Conservation (phyloP, 805 yeast species). For the Candida adriatica region DNA sequence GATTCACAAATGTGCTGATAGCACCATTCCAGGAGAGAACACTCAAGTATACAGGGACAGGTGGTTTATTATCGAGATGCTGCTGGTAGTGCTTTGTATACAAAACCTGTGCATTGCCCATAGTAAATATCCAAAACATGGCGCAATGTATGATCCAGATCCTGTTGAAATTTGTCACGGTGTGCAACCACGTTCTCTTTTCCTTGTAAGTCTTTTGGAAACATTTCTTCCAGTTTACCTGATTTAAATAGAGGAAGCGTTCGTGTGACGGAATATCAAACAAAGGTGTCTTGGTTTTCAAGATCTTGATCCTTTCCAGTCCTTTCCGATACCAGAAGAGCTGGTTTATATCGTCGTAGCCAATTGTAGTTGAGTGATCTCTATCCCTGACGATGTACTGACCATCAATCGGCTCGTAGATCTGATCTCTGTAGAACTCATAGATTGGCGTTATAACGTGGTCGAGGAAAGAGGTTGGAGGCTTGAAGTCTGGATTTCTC, state of each 20-base stretch:
- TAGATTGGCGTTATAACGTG: slow-evolving; percentile 73
- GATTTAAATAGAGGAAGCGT: slow-evolving; percentile 47
- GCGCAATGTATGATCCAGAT: slow-evolving; percentile 74
- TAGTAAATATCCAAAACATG: slow-evolving; percentile 71
- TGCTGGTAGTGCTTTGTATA: slow-evolving; percentile 55
- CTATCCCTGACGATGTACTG: slow-evolving; percentile 41
- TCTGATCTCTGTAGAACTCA: slow-evolving; percentile 48
- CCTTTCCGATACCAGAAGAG: slow-evolving; percentile 79
- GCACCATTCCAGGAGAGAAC: slow-evolving; percentile 65
- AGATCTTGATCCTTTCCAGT: slow-evolving; percentile 45
- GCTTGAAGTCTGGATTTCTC: slow-evolving; percentile 25
- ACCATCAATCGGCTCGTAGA: slow-evolving; percentile 39
- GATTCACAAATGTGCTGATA: slow-evolving; percentile 48
- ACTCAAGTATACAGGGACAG: slow-evolving; percentile 45
- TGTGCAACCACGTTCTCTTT: slow-evolving; percentile 71
- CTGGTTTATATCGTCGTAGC: slow-evolving; percentile 89
- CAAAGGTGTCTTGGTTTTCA: slow-evolving; percentile 29
- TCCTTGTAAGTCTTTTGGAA: slow-evolving; percentile 74
- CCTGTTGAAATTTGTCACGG: slow-evolving; percentile 65
- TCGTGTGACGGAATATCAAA: slow-evolving; percentile 39
- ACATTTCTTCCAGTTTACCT: slow-evolving; percentile 59
- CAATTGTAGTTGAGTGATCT: slow-evolving; percentile 66
- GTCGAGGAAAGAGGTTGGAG: slow-evolving; percentile 41
- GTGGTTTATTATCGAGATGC: slow-evolving; percentile 52
- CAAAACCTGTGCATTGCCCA: slow-evolving; percentile 60